Evolutionary conservation across 768 basidiomycete genomes (phyloP).

Genomic region (Favolaschia claudopus): DNA sequence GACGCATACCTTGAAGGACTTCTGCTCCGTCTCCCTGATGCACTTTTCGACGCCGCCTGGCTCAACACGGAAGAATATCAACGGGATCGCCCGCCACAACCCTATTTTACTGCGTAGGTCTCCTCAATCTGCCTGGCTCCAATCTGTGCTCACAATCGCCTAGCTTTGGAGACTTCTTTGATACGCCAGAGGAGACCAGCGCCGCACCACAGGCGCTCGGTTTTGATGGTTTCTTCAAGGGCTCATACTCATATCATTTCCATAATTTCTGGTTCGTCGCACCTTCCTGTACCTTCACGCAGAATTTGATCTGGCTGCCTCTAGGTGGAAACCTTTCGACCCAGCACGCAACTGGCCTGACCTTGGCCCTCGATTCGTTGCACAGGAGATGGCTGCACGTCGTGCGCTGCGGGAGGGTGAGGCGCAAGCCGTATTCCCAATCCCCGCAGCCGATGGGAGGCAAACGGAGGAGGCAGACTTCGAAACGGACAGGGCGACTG

Average conservation of each 20-base stretch:
- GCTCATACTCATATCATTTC: slow-evolving; percentile 93
- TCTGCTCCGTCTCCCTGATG: slow-evolving; percentile 85
- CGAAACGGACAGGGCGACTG: slow-evolving; percentile 40
- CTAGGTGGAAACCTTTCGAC: slow-evolving; percentile 95
- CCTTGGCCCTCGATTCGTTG: slow-evolving; percentile 78
- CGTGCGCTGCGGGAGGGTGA: slow-evolving; percentile 43
- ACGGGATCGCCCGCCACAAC: slow-evolving; percentile 89
- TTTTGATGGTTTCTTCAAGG: slow-evolving; percentile 91
- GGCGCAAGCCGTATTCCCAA: slow-evolving; percentile 23
- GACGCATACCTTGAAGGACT: slow-evolving; percentile 83
- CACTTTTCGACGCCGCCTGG: slow-evolving; percentile 95
- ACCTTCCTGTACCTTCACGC: not conserved
- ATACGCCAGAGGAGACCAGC: slow-evolving; percentile 70
- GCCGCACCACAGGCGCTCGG: slow-evolving; percentile 86
- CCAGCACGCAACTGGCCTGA: slow-evolving; percentile 89
- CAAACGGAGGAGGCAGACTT: not conserved
- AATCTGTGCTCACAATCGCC: not conserved
- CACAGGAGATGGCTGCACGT: slow-evolving; percentile 75
- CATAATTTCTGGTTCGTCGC: slow-evolving; percentile 83
- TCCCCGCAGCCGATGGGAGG: slow-evolving; percentile 13
- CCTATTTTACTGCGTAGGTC: slow-evolving; percentile 83
- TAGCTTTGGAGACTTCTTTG: slow-evolving; percentile 87
- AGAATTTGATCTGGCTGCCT: not conserved
- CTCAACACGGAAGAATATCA: slow-evolving; percentile 91
- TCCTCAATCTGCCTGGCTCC: not conserved